Conservation (phyloP, 768 basidiomycete species). For the Sarcodon aspratus region DNA sequence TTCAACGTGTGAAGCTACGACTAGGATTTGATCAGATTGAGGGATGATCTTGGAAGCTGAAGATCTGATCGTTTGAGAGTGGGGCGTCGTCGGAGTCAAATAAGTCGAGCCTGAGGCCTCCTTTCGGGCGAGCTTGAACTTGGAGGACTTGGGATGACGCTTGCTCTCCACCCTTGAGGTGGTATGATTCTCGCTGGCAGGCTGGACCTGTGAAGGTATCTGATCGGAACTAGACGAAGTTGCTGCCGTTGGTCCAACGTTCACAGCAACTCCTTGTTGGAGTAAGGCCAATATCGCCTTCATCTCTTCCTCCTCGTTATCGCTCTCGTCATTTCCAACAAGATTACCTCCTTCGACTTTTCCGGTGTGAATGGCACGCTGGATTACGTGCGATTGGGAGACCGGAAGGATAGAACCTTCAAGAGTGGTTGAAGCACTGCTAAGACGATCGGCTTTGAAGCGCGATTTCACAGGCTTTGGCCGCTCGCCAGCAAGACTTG, state of each 20-base stretch:
- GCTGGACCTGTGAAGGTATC: no score
- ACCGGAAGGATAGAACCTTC: conserved; percentile 18
- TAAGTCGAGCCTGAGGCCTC: no score
- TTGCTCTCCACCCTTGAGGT: no score
- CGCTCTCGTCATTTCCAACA: conserved; percentile 17
- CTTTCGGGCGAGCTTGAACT: no score
- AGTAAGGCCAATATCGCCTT: conserved; percentile 16
- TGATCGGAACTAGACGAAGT: background rate
- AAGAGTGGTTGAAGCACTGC: conserved; percentile 12
- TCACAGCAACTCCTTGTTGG: conserved; percentile 17
- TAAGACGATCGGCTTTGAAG: conserved; percentile 44
- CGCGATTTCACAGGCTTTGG: conserved; percentile 46
- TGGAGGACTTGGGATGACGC: no score
- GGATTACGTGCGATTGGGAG: conserved; percentile 13
- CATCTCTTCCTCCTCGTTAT: conserved; percentile 16
- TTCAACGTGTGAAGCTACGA: background rate
- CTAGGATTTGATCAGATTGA: no score
- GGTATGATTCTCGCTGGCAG: no score
- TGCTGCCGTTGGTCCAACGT: conserved; percentile 13
- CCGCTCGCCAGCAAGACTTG: conserved; percentile 23
- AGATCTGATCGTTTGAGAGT: no score
- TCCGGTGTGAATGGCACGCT: conserved; percentile 17
- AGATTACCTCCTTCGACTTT: conserved; percentile 16
- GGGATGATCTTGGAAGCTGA: no score
- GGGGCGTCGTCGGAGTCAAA: no score